Base-by-base conservation (phyloP, 805 yeast genomes). In the Yarrowia yakushimensis region DNA sequence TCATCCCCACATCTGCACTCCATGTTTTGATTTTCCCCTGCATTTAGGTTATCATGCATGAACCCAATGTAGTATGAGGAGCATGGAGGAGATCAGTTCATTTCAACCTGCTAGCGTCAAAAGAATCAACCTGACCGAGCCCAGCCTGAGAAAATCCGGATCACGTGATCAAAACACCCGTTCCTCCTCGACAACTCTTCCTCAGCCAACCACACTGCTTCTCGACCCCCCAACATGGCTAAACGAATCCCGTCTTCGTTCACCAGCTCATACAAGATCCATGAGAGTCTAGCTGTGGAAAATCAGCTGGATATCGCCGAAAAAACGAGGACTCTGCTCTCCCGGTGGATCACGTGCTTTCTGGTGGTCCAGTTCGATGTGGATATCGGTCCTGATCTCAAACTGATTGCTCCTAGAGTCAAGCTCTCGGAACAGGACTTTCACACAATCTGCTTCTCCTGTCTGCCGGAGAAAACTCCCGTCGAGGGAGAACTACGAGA, bases 181-280 rank as follows among this genome's bases (percentile, higher is more conserved):
- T n/a, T n/a, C n/a, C n/a, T n/a, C n/a, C n/a, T n/a, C n/a, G n/a
- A n/a, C n/a, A n/a, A n/a, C n/a, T n/a, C n/a, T n/a, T n/a, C n/a
- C n/a, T n/a, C n/a, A n/a, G n/a, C n/a, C 37, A 12, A 2, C 13
- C 13, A 31, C n/a, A 12, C 34, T 13, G 17, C 37, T n/a, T n/a
- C n/a, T 7, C 11, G 15, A 12, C 2, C 15, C 23, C n/a, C 9
- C 45, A 42, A 8, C 18, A 50, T 50, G 70, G 69, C 42, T 13
- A 60, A 41, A 43, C 50, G 62, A 63, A 61, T 67, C 73, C 80
- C 70, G 71, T 75, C 61, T 73, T 73, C 70, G 74, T 79, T 68
- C 82, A 71, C 66, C 77, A 73, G 65, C 73, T 76, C 36, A 84
- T 86, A 67, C 83, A 85, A 65, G 15, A 67, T 68, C 66, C 70